Base-by-base conservation (phyloP, 2,329 filamentous ascomycete species). In the Parasarocladium wereldwijsianum region DNA sequence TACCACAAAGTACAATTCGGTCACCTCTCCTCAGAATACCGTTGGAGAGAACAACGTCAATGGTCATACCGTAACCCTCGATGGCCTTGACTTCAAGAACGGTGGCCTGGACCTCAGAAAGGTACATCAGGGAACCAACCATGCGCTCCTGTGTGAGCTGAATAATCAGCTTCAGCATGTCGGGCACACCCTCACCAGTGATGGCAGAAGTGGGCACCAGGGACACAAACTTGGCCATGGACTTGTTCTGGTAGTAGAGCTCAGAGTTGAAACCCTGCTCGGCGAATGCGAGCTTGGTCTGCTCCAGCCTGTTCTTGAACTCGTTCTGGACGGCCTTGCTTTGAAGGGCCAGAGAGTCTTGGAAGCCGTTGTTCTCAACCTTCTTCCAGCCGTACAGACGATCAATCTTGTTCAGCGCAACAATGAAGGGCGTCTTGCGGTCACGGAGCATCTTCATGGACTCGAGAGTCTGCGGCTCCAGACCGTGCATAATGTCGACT, bases 391-490 rank as follows among this genome's bases (percentile, higher is more conserved):
- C 85, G 52, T 94, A 98, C 11, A 98, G 75, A 71, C 90, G 85
- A 72, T 98, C 90, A 43, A 98, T 96, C 67, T 98, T 98, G 77
- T 98, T 98, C 49, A 98, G 66, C 2, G 92, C 92, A 23, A 98
- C 92, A 43, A 98, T 93, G 62, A 98, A 98, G 5, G 90, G 90
- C 14, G 90, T 98, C 60, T 90, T 92, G 45, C 84, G 73, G 46
- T 94, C 87, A 48, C 87, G 74, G 31, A 98, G 73, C 39, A 98
- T 63, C 43, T 76, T 80, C 84, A 98, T 96, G 2, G 90, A 98
- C 58, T 98, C 92, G 18, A 96, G 67, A 11, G 90, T 98, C 58
- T 98, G 90, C 12, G 79, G 87, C 58, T 98, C 90, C 26, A 98
- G 71, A 51, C 92, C 92, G 70, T 98, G 90, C 90, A 98, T 96